Conservation (phyloP, 148 eudicot species). For the Fagopyrum homotropicum region DNA sequence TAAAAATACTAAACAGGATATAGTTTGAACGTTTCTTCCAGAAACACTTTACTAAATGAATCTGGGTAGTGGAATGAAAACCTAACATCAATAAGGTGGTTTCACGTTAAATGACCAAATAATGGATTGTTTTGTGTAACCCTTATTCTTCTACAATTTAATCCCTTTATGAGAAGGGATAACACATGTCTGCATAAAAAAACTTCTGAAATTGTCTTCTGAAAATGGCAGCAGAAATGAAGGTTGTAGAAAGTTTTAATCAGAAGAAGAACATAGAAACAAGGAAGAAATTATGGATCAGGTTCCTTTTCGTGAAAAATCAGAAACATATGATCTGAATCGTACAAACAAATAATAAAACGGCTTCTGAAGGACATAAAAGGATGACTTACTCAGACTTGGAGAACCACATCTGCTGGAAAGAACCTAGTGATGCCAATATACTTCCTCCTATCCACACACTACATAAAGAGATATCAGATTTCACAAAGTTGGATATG, state of each 20-base stretch:
- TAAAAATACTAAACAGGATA: too few relatives aligned
- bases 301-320: background rate
- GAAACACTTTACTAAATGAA: too few relatives aligned
- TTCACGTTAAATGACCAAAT: too few relatives aligned
- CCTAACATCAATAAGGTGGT: too few relatives aligned
- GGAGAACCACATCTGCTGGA: slow-evolving; percentile 99
- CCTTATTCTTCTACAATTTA: too few relatives aligned
- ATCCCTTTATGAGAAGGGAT: too few relatives aligned
- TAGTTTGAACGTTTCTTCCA: too few relatives aligned
- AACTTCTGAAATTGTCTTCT: too few relatives aligned
- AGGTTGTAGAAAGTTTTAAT: background rate
- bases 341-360: background rate
- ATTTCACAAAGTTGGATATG: background rate
- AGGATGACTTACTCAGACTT: slow-evolving; percentile 68
- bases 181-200: too few relatives aligned
- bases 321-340: too few relatives aligned
- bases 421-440: slow-evolving; percentile 93
- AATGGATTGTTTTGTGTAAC: too few relatives aligned
- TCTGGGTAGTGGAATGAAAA: too few relatives aligned
- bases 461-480: slow-evolving; percentile 26
- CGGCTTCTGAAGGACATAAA: background rate
- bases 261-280: background rate
- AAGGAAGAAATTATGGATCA: background rate
- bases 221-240: background rate
- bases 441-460: slow-evolving; percentile 99